Conservation (phyloP, 1,139 yeast species). For the Blastobotrys indianensis region DNA sequence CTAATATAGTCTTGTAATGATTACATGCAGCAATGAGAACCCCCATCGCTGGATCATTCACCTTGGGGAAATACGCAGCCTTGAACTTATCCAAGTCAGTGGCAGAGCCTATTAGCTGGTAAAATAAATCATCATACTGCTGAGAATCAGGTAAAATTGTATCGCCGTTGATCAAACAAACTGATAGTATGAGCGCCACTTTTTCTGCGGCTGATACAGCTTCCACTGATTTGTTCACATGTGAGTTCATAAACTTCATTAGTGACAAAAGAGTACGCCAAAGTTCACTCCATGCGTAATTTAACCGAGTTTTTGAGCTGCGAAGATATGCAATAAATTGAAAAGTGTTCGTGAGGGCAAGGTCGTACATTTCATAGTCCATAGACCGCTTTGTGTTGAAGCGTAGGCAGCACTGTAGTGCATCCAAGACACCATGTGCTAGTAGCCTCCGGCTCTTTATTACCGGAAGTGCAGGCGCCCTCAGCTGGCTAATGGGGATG, state of each 20-base stretch:
- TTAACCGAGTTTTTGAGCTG: constrained; percentile 17
- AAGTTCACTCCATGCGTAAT: constrained; percentile 37
- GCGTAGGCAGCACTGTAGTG: constrained; percentile 30
- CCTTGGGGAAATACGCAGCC: constrained; percentile 10
- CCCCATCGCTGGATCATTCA: constrained; percentile 18
- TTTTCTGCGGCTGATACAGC: constrained; percentile 21
- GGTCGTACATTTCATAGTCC: constrained; percentile 31
- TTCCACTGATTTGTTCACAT: constrained; percentile 18
- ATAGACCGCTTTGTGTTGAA: constrained; percentile 30
- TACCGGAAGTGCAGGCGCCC: constrained; percentile 5
- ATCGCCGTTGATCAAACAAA: constrained; percentile 32
- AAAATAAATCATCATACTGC: constrained; percentile 34
- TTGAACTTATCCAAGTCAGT: constrained; percentile 24
- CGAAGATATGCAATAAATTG: constrained; percentile 27
- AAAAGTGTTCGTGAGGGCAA: constrained; percentile 26
- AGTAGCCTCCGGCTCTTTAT: constrained; percentile 24
- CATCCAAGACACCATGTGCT: constrained; percentile 33
- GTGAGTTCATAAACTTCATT: constrained; percentile 25
- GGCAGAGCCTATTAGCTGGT: constrained; percentile 29
- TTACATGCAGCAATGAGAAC: constrained; percentile 25
- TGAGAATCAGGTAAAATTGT: constrained; percentile 27
- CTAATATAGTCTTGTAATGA: constrained; percentile 25
- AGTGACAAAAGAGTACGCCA: constrained; percentile 34
- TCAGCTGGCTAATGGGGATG: constrained; percentile 25
- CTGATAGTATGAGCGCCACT: constrained; percentile 26